phyloP scores from a whole-genome alignment of 164 flowering plant genomes.

The Taxillus chinensis region DNA sequence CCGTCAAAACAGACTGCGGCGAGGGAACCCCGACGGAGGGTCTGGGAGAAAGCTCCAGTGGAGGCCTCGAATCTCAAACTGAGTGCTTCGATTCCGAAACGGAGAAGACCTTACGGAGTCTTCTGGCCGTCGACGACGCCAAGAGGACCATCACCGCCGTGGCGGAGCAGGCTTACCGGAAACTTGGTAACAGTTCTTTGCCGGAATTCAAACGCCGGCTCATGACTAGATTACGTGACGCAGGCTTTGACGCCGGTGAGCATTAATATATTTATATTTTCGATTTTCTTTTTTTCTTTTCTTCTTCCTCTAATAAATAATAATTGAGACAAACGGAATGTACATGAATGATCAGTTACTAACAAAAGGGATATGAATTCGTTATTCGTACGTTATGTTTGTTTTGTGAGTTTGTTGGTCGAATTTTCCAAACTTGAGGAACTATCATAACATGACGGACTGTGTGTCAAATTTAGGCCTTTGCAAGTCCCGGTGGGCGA shows the following conservation, averaged over 20 bases:
- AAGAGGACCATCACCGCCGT: conserved; percentile 21
- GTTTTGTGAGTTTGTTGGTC: too few relatives aligned
- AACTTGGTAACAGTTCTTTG: conserved; percentile 12
- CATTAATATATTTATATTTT: too few relatives aligned
- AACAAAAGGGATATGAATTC: too few relatives aligned
- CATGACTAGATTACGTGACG: conserved; percentile 40
- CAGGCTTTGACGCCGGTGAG: conserved; percentile 65
- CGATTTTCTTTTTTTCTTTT: not conserved
- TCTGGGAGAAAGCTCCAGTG: not conserved
- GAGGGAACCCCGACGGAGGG: not conserved
- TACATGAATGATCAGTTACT: too few relatives aligned
- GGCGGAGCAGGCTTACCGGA: conserved; percentile 20
- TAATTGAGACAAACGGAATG: too few relatives aligned
- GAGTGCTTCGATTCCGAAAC: conserved; percentile 17
- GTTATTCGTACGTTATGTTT: too few relatives aligned
- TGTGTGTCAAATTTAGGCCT: conserved; percentile 29
- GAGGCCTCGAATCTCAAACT: too few relatives aligned
- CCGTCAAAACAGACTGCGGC: conserved; percentile 4
- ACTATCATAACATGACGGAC: too few relatives aligned
- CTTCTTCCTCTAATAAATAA: not conserved
- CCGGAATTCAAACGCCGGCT: conserved; percentile 34
- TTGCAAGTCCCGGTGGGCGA: conserved; percentile 76
- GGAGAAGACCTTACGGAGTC: conserved; percentile 19
- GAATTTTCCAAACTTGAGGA: too few relatives aligned
- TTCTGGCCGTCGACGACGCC: conserved; percentile 17